Base-by-base conservation (phyloP, 768 basidiomycete species). In the Candolleomyces aberdarensis region DNA sequence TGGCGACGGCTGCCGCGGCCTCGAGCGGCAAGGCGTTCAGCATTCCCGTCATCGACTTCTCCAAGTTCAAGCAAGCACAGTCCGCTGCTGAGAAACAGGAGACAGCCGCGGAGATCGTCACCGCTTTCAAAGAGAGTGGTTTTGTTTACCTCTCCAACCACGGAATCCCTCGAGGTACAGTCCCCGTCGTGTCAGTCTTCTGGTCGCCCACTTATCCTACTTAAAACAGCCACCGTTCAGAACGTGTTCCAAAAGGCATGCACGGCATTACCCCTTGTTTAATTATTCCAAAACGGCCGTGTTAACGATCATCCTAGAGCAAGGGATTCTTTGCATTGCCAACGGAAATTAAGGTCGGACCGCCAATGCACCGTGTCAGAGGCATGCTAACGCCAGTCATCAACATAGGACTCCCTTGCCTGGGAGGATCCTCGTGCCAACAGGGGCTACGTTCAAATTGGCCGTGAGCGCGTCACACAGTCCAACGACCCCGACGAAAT, bases 351-450 rank as follows among this genome's bases (percentile, higher is more conserved):
- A 93, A 93, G 78, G 89, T 83, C 57, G 31, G 65, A 52, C 46
- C 15, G 54, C 26, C 52, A 17, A 32, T 41, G n/a, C 44, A 9
- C 9, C 39, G n/a, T 41, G n/a, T 26, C 41, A 26, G 20, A 29
- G 51, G 29, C 47, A 44, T n/a, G 50, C 49, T 19, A 40, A 17
- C 56, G 58, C 20, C 46, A 31, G 31, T 46, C 46, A 32, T 9
- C 36, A 40, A 47, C 43, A 8, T 64, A 91, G 86, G 75, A 80
- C 52, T 75, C 77, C 62, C 80, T 94, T 6, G 85, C 86, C 59
- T 94, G 92, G 92, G 87, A 90, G 58, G 90, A 92, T 69, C 91
- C 92, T 61, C 85, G 90, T 44, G 83, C 91, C 8, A 94, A 96
- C 67, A 83, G 94, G 58, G 93, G 93, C 36, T 94, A 93, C 70